Base-by-base conservation (phyloP, 164 flowering plant species). In the Paratinospora sagittata region DNA sequence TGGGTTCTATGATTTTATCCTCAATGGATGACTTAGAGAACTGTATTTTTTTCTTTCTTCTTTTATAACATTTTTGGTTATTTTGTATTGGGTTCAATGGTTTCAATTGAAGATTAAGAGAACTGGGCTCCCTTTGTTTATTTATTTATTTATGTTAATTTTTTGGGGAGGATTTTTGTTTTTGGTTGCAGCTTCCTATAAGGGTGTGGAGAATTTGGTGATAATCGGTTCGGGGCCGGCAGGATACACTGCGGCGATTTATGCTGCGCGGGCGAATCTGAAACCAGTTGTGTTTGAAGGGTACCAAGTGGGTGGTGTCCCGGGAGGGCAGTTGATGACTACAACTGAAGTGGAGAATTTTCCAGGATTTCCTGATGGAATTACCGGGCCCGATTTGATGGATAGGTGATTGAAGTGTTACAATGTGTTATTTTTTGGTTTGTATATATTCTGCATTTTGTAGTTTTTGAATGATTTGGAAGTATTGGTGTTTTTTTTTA, bases 321-420 rank as follows among this genome's bases (percentile, higher is more conserved):
- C 98, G 41, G 97, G 97, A 27, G 98, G 99, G 21, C 98, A 92
- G 70, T 77, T 92, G 80, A 92, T 92, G 97, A 95, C 98, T 30
- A 95, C 97, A 55, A 95, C 99, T 63, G 99, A 95, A 82, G 98
- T 95, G 41, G 99, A 95, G 80, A 95, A 95, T 73, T 95, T 92
- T 45, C 99, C 97, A 8, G 99, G 99, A 3, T 92, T 92, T 81
- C 99, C 99, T 19, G 97, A 95, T 70, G 99, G 99, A 69, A 88
- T 95, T 55, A 95, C 89, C 66, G 99, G 99, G 63, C 97, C 98
- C 5, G 99, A 95, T 84, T 85, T 95, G 82, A 95, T 91, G 98
- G 99, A 95, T 76, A 78, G 90, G 98, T 92, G 78, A 74, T 65
- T 11, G 9, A 45, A n/a, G n/a, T 17, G n/a, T 39, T 66, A n/a